Base-by-base conservation (phyloP, 2,329 filamentous ascomycete genomes). In the Cercospora brassicicola region DNA sequence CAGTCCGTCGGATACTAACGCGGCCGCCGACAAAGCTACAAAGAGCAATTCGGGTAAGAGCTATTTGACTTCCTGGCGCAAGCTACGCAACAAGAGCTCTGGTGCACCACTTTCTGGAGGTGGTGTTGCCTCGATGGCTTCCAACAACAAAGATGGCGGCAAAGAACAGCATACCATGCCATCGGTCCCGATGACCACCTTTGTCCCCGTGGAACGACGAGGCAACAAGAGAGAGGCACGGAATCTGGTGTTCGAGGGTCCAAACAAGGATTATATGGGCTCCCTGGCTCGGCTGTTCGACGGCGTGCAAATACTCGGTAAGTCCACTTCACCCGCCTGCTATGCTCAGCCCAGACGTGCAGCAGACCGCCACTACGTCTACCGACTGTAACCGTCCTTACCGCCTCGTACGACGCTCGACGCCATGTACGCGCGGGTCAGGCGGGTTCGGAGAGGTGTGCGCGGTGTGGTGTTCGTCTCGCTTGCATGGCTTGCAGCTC, bases 261-360 rank as follows among this genome's bases (percentile, higher is more conserved):
- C 94, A 1, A 92, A 97, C 79, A 89, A 91, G 28, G 88, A 90
- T 72, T 99, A 99, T 79, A 97, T 98, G 93, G 88, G 88, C 74
- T 91, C 93, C 72, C 84, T 99, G 77, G 94, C 94, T 73, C 89
- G 91, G 74, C 82, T 99, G 72, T 99, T 96, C 79, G 95, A 98
- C 82, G 93, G 94, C 72, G 94, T 90, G 64, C 95, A 98, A 82
- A 88, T 94, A 66, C 85, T 99, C 77, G 95, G 95, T 97, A 86
- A 84, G 89, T 74, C 69, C 53, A n/a, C 26, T 63, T 56, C 67
- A 63, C 39, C 8, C 11, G n/a, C 51, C 18, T 42, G 23, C 20
- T 56, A 13, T 20, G 31, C 51, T 23, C 18, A 30, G 31, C 11
- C 61, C 66, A 65, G 59, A 57, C 48, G 26, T 59, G 39, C 65